Base-by-base conservation (phyloP, 345 rosid genomes). In the Anacardium occidentale region DNA sequence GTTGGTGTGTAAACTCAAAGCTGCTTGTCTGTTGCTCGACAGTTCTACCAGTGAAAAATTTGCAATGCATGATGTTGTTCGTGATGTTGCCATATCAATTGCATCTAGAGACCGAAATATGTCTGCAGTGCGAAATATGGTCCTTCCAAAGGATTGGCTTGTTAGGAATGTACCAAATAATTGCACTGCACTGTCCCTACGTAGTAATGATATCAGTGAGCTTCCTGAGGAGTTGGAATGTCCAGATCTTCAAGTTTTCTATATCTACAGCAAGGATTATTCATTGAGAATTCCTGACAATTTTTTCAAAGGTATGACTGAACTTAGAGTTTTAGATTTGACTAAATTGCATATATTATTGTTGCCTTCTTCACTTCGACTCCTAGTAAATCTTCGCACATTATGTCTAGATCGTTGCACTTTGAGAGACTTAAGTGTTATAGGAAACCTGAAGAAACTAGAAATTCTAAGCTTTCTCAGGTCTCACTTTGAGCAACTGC, bases 241-340 rank as follows among this genome's bases (percentile, higher is more conserved):
- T 14, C 81, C 82, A 8, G 15, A 45, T 17, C 71, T 76, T 40
- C 12, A 22, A 11, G 37, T 76, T 4, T 58, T 78, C 3, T 7
- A 3, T 2, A 1, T 80, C 0, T 0, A 0, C 0, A 18, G 7
- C 1, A 18, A 0, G 0, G 0, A 40, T 7, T 2, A 42, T 0
- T 45, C 22, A 12, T 0, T 44, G 20, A 0, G 20, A 34, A 62
- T 81, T 14, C 83, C 84, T 0, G 14, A 62, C 1, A 34, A 18
- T 5, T 32, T 76, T 58, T 81, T 78, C 42, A 21, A 26, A 55
- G 55, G 45, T 5, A 74, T 62, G 75, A 6, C 4, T 29, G 61
- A 75, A 12, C 76, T 84, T 17, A 62, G 13, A 77, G 83, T 79
- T 18, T 24, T 84, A 21, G 73, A 76, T 51, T 34, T 77, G 11